Conservation (phyloP, 129 eudicot genomes). For the Pittosporum tobira region DNA sequence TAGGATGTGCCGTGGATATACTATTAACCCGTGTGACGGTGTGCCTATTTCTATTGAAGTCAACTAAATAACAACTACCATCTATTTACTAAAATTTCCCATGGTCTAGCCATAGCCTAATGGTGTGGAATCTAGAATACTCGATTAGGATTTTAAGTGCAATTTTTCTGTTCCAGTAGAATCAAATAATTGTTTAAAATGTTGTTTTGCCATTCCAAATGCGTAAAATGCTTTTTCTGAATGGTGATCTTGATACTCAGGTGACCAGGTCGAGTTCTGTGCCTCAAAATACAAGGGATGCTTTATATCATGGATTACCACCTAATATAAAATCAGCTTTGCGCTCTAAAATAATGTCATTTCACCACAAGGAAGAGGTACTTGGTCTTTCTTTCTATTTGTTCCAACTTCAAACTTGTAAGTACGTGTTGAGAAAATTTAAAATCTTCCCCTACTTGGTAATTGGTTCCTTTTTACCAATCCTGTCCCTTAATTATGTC, state of each 20-base stretch:
- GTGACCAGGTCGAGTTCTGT: slow-evolving; percentile 79
- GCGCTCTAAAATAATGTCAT: slow-evolving; percentile 59
- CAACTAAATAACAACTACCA: too few species aligned
- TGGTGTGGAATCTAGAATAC: too few species aligned
- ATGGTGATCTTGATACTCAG: slow-evolving; percentile 22
- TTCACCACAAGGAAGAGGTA: slow-evolving; percentile 77
- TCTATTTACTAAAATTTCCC: too few species aligned
- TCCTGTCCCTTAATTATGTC: not conserved
- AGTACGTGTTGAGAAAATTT: not conserved
- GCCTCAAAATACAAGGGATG: slow-evolving; percentile 87
- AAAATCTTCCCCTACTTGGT: not conserved
- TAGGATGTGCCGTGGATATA: too few species aligned
- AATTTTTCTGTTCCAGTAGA: too few species aligned
- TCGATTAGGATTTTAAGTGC: too few species aligned
- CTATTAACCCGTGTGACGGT: too few species aligned
- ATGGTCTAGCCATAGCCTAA: too few species aligned
- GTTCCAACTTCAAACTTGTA: slow-evolving; percentile 5
- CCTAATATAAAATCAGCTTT: slow-evolving; percentile 63
- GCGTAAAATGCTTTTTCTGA: not conserved
- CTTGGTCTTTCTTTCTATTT: not conserved
- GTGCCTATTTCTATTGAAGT: too few species aligned
- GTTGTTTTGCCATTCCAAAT: too few species aligned
- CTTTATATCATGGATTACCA: slow-evolving; percentile 85
- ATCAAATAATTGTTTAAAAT: too few species aligned
- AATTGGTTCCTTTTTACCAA: not conserved